Conservation (phyloP, 495 filamentous ascomycete species). For the Letharia lupina region DNA sequence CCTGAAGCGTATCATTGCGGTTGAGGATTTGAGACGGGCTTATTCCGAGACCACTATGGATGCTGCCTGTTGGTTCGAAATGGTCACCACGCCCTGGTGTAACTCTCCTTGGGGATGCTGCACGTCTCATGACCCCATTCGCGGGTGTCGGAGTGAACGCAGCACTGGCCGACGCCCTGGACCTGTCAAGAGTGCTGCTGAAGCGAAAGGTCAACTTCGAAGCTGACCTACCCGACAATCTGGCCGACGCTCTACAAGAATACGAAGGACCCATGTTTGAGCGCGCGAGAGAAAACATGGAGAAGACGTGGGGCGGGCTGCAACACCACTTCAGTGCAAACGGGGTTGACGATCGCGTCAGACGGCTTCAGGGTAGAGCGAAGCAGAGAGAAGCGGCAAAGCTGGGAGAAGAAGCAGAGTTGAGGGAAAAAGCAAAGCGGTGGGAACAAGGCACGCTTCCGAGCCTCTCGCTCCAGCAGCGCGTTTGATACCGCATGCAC, state of each 20-base stretch:
- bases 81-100: conserved; percentile 40
- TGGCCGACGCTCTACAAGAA: conserved; percentile 5
- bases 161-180: conserved; percentile 48
- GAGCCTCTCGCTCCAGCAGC: neutral
- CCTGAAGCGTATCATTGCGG: conserved; percentile 17
- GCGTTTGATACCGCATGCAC: neutral
- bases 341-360: neutral
- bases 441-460: neutral
- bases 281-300: conserved; percentile 2
- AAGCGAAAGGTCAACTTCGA: neutral
- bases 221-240: neutral
- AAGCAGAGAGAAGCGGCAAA: neutral
- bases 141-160: conserved; percentile 52
- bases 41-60: conserved; percentile 33
- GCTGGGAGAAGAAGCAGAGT: neutral
- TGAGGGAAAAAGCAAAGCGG: neutral
- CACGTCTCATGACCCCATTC: conserved; percentile 53
- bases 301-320: conserved; percentile 4
- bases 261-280: conserved; percentile 10
- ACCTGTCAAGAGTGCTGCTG: conserved; percentile 36
- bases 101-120: conserved; percentile 52
- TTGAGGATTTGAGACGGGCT: conserved; percentile 5
- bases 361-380: conserved; percentile 1
- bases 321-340: neutral
- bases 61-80: conserved; percentile 42